Base-by-base conservation (phyloP, 805 yeast species). In the Brettanomyces sp. region DNA sequence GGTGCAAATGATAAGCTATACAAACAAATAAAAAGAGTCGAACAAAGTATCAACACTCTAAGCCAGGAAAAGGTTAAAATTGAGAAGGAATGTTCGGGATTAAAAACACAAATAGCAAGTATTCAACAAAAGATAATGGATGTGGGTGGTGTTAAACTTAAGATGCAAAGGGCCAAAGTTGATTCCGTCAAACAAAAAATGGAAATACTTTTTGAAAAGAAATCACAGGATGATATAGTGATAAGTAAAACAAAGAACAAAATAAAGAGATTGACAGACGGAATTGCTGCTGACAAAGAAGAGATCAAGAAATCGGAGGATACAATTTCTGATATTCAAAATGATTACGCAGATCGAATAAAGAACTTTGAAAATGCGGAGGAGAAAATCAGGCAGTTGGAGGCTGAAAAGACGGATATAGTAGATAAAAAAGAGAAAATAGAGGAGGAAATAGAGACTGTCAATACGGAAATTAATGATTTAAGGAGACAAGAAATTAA, bases 101-200 rank as follows among this genome's bases (percentile, higher is more conserved):
- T 77, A 38, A 86, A 79, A 58, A 56, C 62, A 5, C 69, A 75
- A 47, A 84, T 93, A 37, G 69, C 72, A 11, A 69, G 54, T 0
- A 65, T 90, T 3, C 90, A 88, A 53, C 85, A 82, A 47, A 74
- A 80, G 57, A 87, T 93, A 36, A 79, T 90, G 85, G 82, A 85
- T 43, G 82, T 87, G 45, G 99, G 99, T 45, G 99, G 99, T 49
- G 82, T 85, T 7, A 80, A 80, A 50, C 69, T 93, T 51, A 79
- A 86, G 47, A 62, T 85, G 49, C 96, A 89, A 56, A 83, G 79
- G 49, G 77, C 95, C 1, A 84, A 80, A 56, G 96, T 93, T 7
- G 89, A 80, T 54, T 83, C 95, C 1, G 69, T 84, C 33, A 68
- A 70, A 39, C 85, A 84, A 54, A 76, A 78, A 55, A 74, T 85